Evolutionary conservation across 169 alveolate genomes (phyloP), one percentile per base, ranked within the genome.

Genomic region (Eimeria acervulina): DNA sequence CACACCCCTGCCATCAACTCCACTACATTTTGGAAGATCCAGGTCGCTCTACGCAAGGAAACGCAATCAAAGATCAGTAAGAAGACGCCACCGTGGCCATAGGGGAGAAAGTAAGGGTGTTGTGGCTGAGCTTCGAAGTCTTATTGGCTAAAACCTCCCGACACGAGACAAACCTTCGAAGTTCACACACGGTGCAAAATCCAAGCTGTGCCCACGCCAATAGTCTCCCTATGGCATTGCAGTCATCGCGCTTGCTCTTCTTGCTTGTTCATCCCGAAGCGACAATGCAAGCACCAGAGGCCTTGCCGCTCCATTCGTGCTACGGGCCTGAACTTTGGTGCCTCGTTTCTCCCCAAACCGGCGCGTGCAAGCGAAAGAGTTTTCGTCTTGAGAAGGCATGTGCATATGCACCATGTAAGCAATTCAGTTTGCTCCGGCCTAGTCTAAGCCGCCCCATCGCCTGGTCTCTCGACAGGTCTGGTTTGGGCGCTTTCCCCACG

Each of bases 401-500:
- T 1, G 80, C 26, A 15, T n/a, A 68, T 31, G 47, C 26, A 12
- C 13, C 23, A 31, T 8, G 26, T 47, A 31, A n/a, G n/a, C 28
- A n/a, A 15, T 3, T 28, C 42, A 68, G 23, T 12, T 31, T 6
- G 80, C 26, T 68, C 33, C 42, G 1, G 80, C 21, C n/a, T 3
- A 68, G 0, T 31, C 15, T 68, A 28, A 23, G 42, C 80, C 80
- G 33, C 47, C 12, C 7, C 28, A 33, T 42, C 80, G 80, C 80
- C 80, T 42, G 80, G 28, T n/a, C 74, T 63, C 74, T 63, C 38
- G 80, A 36, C 12, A 5, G 83, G 83, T 38, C 83, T 72, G 51
- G 78, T 19, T 72, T 4, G 33, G 83, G 19, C 8, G 28, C 21
- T 1, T 38, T 36, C 83, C n/a, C 15, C 13, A 17, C 0, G 31